Percentiles rank a stretch among this genome's conserved stretches.
These are phyloP conservation scores for Candida dendrica DNA, from an alignment of 805 yeast species.

Conservation along the genomic window DNA sequence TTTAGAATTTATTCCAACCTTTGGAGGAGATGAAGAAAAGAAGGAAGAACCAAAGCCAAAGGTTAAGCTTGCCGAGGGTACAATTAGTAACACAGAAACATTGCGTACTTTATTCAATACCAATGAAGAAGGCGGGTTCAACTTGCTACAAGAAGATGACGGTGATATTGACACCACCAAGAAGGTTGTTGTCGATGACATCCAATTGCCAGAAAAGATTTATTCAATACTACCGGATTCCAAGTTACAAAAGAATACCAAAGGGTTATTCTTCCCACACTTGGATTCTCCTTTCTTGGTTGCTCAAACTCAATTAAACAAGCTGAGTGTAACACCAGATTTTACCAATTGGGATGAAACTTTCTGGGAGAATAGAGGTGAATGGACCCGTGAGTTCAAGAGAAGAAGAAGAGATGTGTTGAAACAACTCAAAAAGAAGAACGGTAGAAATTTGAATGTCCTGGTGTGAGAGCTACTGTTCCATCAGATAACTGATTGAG, in stretches of 20 bases:
- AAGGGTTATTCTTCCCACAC: conserved; percentile 76
- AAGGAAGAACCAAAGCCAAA: conserved; percentile 3
- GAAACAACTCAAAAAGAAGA: conserved; percentile 45
- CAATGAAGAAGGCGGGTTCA: conserved; percentile 30
- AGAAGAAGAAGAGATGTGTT: conserved; percentile 67
- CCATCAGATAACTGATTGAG: too few species aligned
- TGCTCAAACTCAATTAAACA: conserved; percentile 75
- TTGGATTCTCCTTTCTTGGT: conserved; percentile 77
- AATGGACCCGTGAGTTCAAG: conserved; percentile 68
- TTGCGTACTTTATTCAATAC: conserved; percentile 56
- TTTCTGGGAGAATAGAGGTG: conserved; percentile 82
- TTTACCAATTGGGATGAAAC: conserved; percentile 56
- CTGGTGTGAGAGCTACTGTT: too few species aligned
- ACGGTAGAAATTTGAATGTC: conserved; percentile 8
- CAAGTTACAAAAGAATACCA: conserved; percentile 25
- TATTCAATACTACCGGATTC: conserved; percentile 10
- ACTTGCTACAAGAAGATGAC: conserved; percentile 33
- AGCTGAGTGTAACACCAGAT: conserved; percentile 29
- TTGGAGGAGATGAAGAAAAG: conserved; percentile 25
- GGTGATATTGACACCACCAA: conserved; percentile 39
- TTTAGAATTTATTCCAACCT: conserved; percentile 49
- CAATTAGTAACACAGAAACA: conserved; percentile 47
- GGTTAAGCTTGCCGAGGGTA: conserved; percentile 14
- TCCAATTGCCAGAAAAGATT: conserved; percentile 15
- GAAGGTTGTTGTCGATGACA: conserved; percentile 17